phyloP scores from a whole-genome alignment of 495 filamentous ascomycete species.

The Aspergillus biplanus region DNA sequence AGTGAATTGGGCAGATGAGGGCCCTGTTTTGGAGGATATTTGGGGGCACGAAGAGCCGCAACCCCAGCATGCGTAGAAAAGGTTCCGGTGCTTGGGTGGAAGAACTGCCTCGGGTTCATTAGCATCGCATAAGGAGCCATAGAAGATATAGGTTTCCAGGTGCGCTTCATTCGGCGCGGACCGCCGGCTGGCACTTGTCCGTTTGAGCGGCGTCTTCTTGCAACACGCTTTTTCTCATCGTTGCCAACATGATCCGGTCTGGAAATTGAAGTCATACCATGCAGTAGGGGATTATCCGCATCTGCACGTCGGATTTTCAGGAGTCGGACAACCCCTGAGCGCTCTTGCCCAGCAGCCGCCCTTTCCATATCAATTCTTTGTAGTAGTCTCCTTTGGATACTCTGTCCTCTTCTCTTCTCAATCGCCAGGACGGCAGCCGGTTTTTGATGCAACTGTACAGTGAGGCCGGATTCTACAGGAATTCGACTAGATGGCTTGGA shows the following conservation, averaged over 20 bases:
- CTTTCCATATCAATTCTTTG: slow-evolving; percentile 28
- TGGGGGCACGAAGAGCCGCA: slow-evolving; percentile 17
- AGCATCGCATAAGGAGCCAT: slow-evolving; percentile 44
- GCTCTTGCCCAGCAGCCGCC: slow-evolving; percentile 2
- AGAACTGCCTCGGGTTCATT: slow-evolving; percentile 50
- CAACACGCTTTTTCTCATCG: slow-evolving; percentile 1
- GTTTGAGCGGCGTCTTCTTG: slow-evolving; percentile 3
- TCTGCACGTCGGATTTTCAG: slow-evolving; percentile 35
- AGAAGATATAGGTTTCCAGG: slow-evolving; percentile 27
- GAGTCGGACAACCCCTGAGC: slow-evolving; percentile 34
- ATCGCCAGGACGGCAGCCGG: slow-evolving; percentile 35
- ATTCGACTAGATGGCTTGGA: slow-evolving; percentile 19
- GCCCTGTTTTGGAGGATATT: slow-evolving; percentile 5
- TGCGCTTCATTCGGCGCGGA: slow-evolving; percentile 24
- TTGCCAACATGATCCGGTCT: slow-evolving; percentile 24
- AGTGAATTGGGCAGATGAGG: slow-evolving; percentile 30
- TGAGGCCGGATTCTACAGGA: slow-evolving; percentile 37
- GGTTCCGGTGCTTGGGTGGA: slow-evolving; percentile 47
- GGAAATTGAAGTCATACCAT: slow-evolving; percentile 31
- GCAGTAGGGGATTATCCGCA: slow-evolving; percentile 13
- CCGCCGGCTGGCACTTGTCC: neutral
- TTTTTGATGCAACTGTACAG: slow-evolving; percentile 45
- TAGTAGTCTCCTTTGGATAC: slow-evolving; percentile 33
- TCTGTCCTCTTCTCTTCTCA: slow-evolving; percentile 36
- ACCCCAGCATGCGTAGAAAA: slow-evolving; percentile 43